phyloP scores from a whole-genome alignment of 768 basidiomycete genomes.

The Boletus rubroflammeus region DNA sequence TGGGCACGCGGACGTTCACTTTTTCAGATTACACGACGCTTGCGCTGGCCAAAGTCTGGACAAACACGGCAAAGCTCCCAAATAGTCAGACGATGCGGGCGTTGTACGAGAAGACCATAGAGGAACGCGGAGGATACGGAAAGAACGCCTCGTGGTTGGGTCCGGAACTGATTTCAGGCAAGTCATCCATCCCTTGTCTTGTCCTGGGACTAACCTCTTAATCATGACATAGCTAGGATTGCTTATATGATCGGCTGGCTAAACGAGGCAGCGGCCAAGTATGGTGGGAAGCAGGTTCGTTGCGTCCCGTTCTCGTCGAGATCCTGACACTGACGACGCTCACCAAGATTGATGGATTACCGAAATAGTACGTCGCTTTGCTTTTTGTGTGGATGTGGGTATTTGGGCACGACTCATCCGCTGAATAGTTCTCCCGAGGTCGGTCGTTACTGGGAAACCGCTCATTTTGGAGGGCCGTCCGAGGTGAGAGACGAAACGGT shows the following conservation, averaged over 20 bases:
- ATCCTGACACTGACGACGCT: background rate
- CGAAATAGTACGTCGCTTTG: background rate
- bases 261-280: slow-evolving; percentile 8
- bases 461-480: background rate
- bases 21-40: background rate
- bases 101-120: slow-evolving; percentile 1
- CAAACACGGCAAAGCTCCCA: slow-evolving; percentile 12
- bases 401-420: background rate
- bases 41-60: slow-evolving; percentile 16
- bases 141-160: background rate
- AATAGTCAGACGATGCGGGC: background rate
- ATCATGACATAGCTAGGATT: background rate
- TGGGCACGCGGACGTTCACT: background rate
- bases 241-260: slow-evolving; percentile 7
- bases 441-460: background rate
- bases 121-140: slow-evolving; percentile 9
- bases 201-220: background rate
- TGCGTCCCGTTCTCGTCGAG: background rate
- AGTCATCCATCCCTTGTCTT: background rate
- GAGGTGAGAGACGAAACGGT: no score
- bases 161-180: background rate
- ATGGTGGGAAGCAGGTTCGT: slow-evolving; percentile 20
- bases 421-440: background rate
- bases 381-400: background rate
- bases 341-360: background rate